phyloP scores from a whole-genome alignment of 495 filamentous ascomycete species.

The Daldinia loculata region DNA sequence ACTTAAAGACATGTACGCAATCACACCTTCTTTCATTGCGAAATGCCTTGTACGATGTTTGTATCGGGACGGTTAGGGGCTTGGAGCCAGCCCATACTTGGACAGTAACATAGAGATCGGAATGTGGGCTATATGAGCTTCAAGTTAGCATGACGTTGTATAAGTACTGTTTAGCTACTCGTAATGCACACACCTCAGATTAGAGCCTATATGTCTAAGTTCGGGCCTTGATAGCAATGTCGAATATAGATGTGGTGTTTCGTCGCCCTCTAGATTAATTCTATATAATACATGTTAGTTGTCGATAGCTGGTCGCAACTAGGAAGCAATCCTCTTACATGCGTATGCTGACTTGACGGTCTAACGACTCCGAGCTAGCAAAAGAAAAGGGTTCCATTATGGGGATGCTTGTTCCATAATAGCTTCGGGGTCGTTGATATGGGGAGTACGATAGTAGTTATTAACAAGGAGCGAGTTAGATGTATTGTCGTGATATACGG shows the following conservation, averaged over 20 bases:
- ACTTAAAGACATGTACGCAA: slow-evolving; percentile 10
- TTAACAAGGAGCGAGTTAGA: neutral
- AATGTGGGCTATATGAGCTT: slow-evolving; percentile 60
- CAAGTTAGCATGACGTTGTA: slow-evolving; percentile 22
- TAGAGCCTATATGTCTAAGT: slow-evolving; percentile 84
- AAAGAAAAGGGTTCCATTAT: slow-evolving; percentile 95
- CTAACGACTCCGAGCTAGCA: slow-evolving; percentile 80
- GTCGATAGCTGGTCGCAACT: neutral
- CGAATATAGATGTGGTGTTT: slow-evolving; percentile 79
- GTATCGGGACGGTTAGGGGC: slow-evolving; percentile 86
- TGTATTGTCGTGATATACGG: too few species aligned
- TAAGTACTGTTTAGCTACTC: too few species aligned
- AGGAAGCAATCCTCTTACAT: slow-evolving; percentile 63
- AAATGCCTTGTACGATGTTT: slow-evolving; percentile 91
- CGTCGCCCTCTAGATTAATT: slow-evolving; percentile 86
- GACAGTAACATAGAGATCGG: slow-evolving; percentile 90
- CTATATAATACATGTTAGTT: slow-evolving; percentile 52
- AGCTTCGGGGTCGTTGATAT: slow-evolving; percentile 1
- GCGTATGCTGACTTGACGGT: slow-evolving; percentile 81
- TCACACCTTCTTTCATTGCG: slow-evolving; percentile 69
- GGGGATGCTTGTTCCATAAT: slow-evolving; percentile 14
- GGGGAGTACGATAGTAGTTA: neutral
- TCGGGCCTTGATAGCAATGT: slow-evolving; percentile 79
- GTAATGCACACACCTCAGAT: slow-evolving; percentile 58
- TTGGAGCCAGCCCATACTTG: slow-evolving; percentile 98